Evolutionary conservation across 2,329 filamentous ascomycete genomes (phyloP), one percentile per base, ranked within the genome.

Genomic region (Penicillium sp.): DNA sequence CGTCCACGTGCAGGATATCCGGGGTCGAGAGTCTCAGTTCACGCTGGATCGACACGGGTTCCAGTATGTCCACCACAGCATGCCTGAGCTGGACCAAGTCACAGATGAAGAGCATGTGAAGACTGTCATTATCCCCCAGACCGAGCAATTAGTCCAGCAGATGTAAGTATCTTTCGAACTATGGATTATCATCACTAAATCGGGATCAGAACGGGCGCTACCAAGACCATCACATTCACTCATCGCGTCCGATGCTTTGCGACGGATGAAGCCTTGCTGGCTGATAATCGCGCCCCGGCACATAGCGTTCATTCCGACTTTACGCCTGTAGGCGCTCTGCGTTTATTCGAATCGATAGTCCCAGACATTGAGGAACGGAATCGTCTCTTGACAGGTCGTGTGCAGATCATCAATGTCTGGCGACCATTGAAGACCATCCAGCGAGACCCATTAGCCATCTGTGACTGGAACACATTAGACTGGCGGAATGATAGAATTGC

Each of bases 141-240:
- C 35, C 2, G 43, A 44, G 14, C 30, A 39, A 17, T 23, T 45
- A 28, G 41, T 44, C 14, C 32, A 32, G 13, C 25, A 38, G n/a
- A 16, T 41, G 41, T 44, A 11, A 15, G 30, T n/a, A 9, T 14
- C 7, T 18, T 32, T 14, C 11, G 14, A 13, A 10, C 23, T n/a
- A 11, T 11, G 10, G 9, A 11, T 23, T 30, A 30, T 30, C 18
- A 25, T 13, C 27, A 16, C 26, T 27, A 30, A 31, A 26, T 18
- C 11, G 23, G 16, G 27, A 16, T 15, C 43, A 78, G 75, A 18
- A 80, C 77, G 11, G 77, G 76, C 2, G 76, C 70, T 11, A 62
- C 71, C 2, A 69, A 71, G 14, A 59, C 79, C 47, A 71, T 76
- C 64, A 77, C 80, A 55, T 82, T 81, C 54, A 75, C 79, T 61